Base-by-base conservation (phyloP, 306 rosid species). In the Pueraria montana region DNA sequence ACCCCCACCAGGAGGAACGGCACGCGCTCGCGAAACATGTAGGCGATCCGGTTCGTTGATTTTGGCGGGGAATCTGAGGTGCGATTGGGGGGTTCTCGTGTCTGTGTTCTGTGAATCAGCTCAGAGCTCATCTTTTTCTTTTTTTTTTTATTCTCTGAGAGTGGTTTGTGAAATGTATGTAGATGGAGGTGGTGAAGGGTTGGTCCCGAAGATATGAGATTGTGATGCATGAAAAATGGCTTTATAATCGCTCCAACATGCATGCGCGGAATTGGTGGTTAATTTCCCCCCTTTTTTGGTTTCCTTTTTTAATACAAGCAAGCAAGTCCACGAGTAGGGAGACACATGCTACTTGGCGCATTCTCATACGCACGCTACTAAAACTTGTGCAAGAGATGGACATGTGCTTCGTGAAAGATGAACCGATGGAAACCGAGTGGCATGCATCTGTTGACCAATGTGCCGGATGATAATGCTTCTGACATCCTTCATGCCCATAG, bases 161-260 rank as follows among this genome's bases (percentile, higher is more conserved):
- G 65, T 58, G 21, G 16, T 64, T 17, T 16, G 40, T 48, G 43
- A 49, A 11, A 12, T 45, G 56, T 4, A 45, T 71, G 58, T 16
- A 27, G 69, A 63, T 62, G 61, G 58, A 55, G 55, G 27, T 61
- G 68, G 69, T 17, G 43, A 55, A 63, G n/a, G n/a, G n/a, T n/a
- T n/a, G n/a, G n/a, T n/a, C n/a, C n/a, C n/a, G n/a, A n/a, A n/a
- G n/a, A n/a, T n/a, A n/a, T n/a, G n/a, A n/a, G n/a, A n/a, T 64
- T 82, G 62, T 59, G 91, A 80, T 88, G 96, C 98, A 94, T 91
- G 89, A 84, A 85, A 65, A 24, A 42, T 91, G 93, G 86, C 93
- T 68, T 58, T 80, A 82, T 76, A 90, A 88, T 88, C 97, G 91
- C 85, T 92, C 87, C 55, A 72, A 73, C 76, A 24, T 69, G 87